Percentiles rank a stretch among this genome's conserved stretches.
phyloP scores from a whole-genome alignment of 2,329 filamentous ascomycete genomes.

The Bipolaris oryzae region DNA sequence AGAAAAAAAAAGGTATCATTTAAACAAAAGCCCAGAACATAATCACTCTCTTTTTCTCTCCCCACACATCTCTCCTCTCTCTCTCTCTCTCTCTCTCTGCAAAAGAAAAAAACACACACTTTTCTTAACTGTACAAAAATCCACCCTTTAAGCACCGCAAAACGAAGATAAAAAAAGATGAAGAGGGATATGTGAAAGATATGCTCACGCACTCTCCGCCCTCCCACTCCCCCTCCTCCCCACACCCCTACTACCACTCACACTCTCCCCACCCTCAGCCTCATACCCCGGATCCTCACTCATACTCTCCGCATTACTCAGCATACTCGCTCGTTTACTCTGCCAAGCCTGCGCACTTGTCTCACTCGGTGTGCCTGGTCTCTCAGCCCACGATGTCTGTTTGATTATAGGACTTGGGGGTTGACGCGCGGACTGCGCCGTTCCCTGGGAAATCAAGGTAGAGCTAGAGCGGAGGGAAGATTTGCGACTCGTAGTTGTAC shows the following conservation, averaged over 20 bases:
- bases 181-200: constrained; percentile 12
- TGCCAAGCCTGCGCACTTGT: constrained; percentile 28
- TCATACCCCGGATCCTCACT: constrained; percentile 22
- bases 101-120: too few species aligned
- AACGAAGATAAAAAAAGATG: background rate
- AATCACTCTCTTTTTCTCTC: too few species aligned
- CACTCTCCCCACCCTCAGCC: background rate
- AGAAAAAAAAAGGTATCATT: too few species aligned
- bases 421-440: constrained; percentile 37
- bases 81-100: too few species aligned
- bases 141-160: too few species aligned
- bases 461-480: constrained; percentile 29
- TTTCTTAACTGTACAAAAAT: too few species aligned
- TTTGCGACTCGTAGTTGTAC: constrained; percentile 24
- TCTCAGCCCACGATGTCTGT: constrained; percentile 10
- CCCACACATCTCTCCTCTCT: too few species aligned
- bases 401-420: constrained; percentile 20
- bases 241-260: constrained; percentile 14
- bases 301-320: constrained; percentile 39
- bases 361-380: constrained; percentile 39
- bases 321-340: constrained; percentile 41
- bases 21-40: too few species aligned
- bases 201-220: constrained; percentile 25
- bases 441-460: constrained; percentile 25
- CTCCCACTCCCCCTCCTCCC: constrained; percentile 18